A percentile compares a stretch with the other conserved stretches of the same genome.
Conservation (phyloP, 2,329 filamentous ascomycete species). For the Fusarium siculi region DNA sequence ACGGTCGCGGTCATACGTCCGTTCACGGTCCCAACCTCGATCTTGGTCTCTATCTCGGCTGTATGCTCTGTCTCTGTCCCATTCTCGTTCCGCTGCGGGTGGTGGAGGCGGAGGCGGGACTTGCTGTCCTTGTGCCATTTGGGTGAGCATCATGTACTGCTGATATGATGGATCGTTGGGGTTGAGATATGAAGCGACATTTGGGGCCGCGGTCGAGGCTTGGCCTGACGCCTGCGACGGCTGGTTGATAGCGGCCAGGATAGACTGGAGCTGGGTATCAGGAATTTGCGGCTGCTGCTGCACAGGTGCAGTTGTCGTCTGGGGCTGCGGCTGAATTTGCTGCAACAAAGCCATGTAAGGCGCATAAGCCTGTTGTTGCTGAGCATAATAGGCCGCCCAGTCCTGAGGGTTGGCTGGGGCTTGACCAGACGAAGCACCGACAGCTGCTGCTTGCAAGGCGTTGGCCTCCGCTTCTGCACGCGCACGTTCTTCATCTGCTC, state of each 20-base stretch:
- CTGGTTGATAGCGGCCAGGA: conserved; percentile 57
- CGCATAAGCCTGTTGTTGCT: conserved; percentile 54
- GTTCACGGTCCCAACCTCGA: conserved; percentile 43
- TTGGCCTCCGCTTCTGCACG: conserved; percentile 49
- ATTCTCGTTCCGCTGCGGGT: conserved; percentile 48
- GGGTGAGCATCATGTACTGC: conserved; percentile 53
- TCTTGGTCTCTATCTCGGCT: conserved; percentile 48
- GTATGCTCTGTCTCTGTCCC: conserved; percentile 35
- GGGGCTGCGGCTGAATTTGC: conserved; percentile 46
- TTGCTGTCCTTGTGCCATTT: conserved; percentile 51
- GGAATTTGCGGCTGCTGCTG: conserved; percentile 47
- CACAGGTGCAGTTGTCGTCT: conserved; percentile 9
- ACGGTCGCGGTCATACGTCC: conserved; percentile 47
- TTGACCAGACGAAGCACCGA: conserved; percentile 30
- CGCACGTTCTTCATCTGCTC: conserved; percentile 52
- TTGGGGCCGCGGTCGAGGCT: conserved; percentile 35
- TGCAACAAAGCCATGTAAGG: conserved; percentile 57
- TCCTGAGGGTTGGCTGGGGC: conserved; percentile 45
- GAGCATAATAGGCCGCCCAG: conserved; percentile 56
- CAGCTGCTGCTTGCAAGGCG: conserved; percentile 40
- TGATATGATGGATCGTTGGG: conserved; percentile 55
- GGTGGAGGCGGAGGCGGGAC: conserved; percentile 38
- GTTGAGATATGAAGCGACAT: conserved; percentile 45
- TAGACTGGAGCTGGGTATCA: conserved; percentile 56
- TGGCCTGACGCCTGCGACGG: conserved; percentile 43